Base-by-base conservation (phyloP, 2,329 filamentous ascomycete genomes). In the Cordyceps javanica region DNA sequence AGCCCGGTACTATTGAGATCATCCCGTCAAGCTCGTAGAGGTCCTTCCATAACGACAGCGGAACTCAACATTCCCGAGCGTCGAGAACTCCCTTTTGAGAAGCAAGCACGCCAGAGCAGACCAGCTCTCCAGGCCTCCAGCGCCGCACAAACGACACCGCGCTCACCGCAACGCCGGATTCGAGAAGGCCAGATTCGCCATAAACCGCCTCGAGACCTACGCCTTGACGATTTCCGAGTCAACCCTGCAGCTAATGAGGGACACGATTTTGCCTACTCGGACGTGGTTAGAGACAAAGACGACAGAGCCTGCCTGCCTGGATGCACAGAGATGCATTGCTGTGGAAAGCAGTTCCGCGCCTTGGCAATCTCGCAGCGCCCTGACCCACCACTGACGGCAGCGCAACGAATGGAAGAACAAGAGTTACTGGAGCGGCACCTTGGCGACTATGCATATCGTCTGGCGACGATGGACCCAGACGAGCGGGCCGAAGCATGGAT, bases 271-370 rank as follows among this genome's bases (percentile, higher is more conserved):
- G 90, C 90, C 11, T 96, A 85, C 67, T 76, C 80, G 1, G 88
- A 93, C 59, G 86, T 91, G 0, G 81, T 95, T 14, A 86, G 91
- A 54, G 82, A 82, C 56, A 87, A 80, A 62, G 81, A 83, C 10
- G 83, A 88, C 41, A 85, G 90, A 36, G 82, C 85, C 51, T 87
- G 83, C 60, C 76, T 96, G 10, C 80, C 84, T 3, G 89, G 89
- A 13, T 96, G 92, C 68, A 87, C 84, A 3, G 83, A 88, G 54
- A 77, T 85, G 46, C 80, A 86, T 57, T 97, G 92, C 71, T 95
- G 91, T 64, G 89, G 90, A 21, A 82, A 82, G 42, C 76, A 83
- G 7, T 91, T 91, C 64, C 81, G 83, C 23, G 77, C 79, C n/a
- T 77, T 91, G 66, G 89, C 88, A 28, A 67, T 75, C 11, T 77